phyloP scores from a whole-genome alignment of 2,329 filamentous ascomycete genomes.

The Fusarium sp. region DNA sequence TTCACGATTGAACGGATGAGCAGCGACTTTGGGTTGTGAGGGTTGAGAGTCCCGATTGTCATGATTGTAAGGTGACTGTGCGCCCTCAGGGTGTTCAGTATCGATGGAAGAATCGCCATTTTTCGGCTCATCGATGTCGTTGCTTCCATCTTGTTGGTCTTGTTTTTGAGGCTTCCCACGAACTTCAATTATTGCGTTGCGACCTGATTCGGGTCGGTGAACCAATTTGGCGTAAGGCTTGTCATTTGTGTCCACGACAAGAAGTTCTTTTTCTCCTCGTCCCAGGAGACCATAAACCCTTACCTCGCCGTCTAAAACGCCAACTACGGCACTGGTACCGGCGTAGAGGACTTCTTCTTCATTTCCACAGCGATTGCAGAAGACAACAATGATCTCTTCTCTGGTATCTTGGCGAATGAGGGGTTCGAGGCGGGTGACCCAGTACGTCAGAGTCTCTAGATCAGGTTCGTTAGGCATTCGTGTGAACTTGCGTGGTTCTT shows the following conservation, averaged over 20 bases:
- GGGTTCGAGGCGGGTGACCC: slow-evolving; percentile 77
- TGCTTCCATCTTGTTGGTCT: not conserved
- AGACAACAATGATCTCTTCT: slow-evolving; percentile 74
- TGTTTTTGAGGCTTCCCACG: not conserved
- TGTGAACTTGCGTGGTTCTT: slow-evolving; percentile 59
- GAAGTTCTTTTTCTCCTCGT: slow-evolving; percentile 73
- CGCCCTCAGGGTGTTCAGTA: not conserved
- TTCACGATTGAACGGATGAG: not conserved
- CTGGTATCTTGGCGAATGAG: slow-evolving; percentile 62
- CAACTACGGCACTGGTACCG: slow-evolving; percentile 78
- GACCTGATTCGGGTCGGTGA: not conserved
- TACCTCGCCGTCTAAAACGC: slow-evolving; percentile 72
- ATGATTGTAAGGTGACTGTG: not conserved
- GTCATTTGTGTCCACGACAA: slow-evolving; percentile 48
- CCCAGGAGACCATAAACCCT: slow-evolving; percentile 77
- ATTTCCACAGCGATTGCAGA: slow-evolving; percentile 76
- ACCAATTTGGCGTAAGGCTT: slow-evolving; percentile 1
- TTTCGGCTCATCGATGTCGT: not conserved
- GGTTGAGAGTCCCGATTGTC: not conserved
- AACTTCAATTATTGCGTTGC: not conserved
- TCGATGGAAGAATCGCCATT: not conserved
- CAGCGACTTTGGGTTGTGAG: not conserved
- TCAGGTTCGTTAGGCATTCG: slow-evolving; percentile 69
- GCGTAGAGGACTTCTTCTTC: slow-evolving; percentile 77
- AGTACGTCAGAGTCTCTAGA: slow-evolving; percentile 79